These are phyloP conservation scores for Trichoderma arundinaceum DNA, from an alignment of 2,329 filamentous ascomycete species.

Conservation along the genomic window DNA sequence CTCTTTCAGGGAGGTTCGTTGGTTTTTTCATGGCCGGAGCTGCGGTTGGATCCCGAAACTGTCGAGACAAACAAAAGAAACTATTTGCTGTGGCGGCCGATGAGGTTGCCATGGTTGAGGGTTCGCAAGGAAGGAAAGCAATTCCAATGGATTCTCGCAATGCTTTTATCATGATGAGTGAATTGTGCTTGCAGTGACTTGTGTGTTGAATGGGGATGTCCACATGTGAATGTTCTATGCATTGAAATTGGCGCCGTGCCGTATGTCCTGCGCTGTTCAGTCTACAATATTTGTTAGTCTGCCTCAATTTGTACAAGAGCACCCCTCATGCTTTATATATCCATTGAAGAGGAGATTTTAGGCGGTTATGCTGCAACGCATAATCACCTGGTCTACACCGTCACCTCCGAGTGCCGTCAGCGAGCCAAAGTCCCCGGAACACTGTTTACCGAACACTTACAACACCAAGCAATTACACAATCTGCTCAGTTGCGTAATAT, in stretches of 20 bases:
- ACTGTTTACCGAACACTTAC: neutral
- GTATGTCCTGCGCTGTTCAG: too few species aligned
- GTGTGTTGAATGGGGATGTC: neutral
- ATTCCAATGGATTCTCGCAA: constrained; percentile 19
- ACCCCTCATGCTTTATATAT: too few species aligned
- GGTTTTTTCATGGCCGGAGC: constrained; percentile 20
- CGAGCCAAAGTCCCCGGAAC: neutral
- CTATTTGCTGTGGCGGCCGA: constrained; percentile 9
- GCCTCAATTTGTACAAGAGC: neutral
- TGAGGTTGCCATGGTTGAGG: constrained; percentile 7
- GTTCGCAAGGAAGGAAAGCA: neutral
- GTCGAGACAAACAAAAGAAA: constrained; percentile 24
- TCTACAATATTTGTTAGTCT: neutral
- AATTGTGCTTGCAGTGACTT: neutral
- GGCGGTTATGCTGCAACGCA: neutral
- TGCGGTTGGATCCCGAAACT: constrained; percentile 29
- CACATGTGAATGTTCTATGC: too few species aligned
- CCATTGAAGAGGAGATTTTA: too few species aligned
- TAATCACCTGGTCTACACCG: neutral
- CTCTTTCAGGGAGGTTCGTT: neutral
- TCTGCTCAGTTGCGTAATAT: too few species aligned
- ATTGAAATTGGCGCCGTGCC: too few species aligned
- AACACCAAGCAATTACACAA: too few species aligned
- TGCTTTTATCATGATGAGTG: neutral
- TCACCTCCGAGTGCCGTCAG: neutral